A percentile compares a stretch with the other conserved stretches of the same genome.
Conservation (phyloP, 139 green algal species). For the Picochlorum sp. region DNA sequence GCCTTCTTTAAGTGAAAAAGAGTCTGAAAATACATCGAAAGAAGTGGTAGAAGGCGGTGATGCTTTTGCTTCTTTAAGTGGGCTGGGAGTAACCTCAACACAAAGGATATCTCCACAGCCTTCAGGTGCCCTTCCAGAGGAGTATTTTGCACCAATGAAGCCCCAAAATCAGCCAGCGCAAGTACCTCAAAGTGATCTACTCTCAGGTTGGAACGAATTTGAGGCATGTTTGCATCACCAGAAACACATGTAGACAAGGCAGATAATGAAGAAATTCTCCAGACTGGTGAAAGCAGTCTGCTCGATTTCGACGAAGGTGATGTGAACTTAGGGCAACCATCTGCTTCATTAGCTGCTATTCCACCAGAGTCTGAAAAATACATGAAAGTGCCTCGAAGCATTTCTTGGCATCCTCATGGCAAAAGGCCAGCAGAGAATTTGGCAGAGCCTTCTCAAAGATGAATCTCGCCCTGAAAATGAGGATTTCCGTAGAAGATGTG, state of each 20-base stretch:
- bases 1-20: too few species aligned
- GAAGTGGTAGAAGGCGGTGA: too few species aligned
- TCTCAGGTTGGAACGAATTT: constrained; percentile 32
- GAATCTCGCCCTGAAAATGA: not conserved
- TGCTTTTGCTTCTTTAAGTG: not conserved
- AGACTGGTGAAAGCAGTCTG: too few species aligned
- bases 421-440: not conserved
- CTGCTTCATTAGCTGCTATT: not conserved
- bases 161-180: not conserved
- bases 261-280: not conserved
- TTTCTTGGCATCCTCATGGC: not conserved
- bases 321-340: not conserved
- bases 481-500: not conserved
- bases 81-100: not conserved
- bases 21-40: too few species aligned
- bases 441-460: not conserved
- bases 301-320: not conserved
- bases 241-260: not conserved
- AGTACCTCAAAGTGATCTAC: constrained; percentile 9
- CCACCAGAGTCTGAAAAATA: not conserved
- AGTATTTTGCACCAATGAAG: constrained; percentile 17
- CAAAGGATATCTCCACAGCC: not conserved
- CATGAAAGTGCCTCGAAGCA: not conserved
- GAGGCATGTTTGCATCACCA: constrained; percentile 23
- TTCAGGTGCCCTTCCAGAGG: not conserved